phyloP scores from a whole-genome alignment of 2,329 filamentous ascomycete genomes.

The Dactylellina haptotyla region DNA sequence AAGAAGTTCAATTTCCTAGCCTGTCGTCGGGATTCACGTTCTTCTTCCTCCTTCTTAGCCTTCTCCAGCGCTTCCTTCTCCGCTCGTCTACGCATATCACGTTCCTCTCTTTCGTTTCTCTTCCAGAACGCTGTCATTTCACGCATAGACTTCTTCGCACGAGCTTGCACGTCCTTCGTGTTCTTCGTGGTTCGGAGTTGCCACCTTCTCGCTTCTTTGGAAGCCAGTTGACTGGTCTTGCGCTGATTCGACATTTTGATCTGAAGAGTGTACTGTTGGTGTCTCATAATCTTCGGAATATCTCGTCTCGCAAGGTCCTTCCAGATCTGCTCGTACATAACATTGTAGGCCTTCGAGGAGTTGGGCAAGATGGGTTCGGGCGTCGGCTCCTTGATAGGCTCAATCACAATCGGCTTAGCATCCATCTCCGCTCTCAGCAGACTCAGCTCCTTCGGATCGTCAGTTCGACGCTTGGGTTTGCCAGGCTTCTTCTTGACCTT shows the following conservation, averaged over 20 bases:
- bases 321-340: constrained; percentile 97
- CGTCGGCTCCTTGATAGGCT: constrained; percentile 48
- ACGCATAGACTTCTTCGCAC: constrained; percentile 97
- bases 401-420: constrained; percentile 23
- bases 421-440: constrained; percentile 71
- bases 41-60: constrained; percentile 94
- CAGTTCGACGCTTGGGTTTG: constrained; percentile 62
- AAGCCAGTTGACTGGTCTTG: constrained; percentile 95
- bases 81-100: constrained; percentile 89
- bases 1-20: constrained; percentile 99
- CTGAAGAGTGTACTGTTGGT: constrained; percentile 84
- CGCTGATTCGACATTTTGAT: constrained; percentile 95
- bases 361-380: constrained; percentile 56
- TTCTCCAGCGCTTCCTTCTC: constrained; percentile 97
- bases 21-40: constrained; percentile 95
- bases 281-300: constrained; percentile 88
- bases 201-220: constrained; percentile 97
- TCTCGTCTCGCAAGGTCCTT: constrained; percentile 93
- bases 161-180: constrained; percentile 94
- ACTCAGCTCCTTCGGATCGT: constrained; percentile 62
- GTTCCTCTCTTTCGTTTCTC: constrained; percentile 95
- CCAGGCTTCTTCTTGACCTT: constrained; percentile 64
- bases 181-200: constrained; percentile 98
- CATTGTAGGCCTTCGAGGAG: constrained; percentile 86
- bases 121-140: constrained; percentile 99